These are phyloP conservation scores for Isoetes taiwanensis DNA, from an alignment of 75 land plant species.

Conservation along the genomic window DNA sequence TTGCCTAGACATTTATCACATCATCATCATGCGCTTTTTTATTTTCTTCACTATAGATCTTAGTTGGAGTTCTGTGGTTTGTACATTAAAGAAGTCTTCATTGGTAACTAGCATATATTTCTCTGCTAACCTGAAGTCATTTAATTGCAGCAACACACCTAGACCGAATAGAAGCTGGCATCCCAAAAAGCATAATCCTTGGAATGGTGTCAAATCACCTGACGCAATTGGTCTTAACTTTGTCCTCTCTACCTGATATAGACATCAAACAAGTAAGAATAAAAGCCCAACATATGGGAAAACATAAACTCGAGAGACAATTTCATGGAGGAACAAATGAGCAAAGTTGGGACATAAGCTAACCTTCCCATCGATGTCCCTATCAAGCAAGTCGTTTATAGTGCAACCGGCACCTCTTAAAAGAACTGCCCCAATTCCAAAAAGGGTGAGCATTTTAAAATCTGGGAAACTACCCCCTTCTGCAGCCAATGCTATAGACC, in stretches of 20 bases:
- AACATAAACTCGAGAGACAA: no score
- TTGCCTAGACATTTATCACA: no score
- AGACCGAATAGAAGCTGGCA: constrained; percentile 76
- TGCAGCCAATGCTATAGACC: constrained; percentile 87
- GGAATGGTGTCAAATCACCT: constrained; percentile 67
- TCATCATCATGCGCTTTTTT: no score
- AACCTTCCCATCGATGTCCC: constrained; percentile 83
- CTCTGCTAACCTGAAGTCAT: constrained; percentile 55
- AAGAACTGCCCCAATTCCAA: constrained; percentile 75
- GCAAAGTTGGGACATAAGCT: no score
- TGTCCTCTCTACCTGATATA: constrained; percentile 70
- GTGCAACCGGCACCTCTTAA: constrained; percentile 96
- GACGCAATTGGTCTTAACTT: constrained; percentile 68
- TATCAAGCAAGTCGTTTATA: constrained; percentile 85
- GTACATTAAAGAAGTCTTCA: no score
- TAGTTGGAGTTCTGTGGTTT: no score
- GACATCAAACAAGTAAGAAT: no score
- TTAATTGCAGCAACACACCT: constrained; percentile 86
- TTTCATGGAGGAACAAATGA: no score
- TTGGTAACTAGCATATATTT: no score
- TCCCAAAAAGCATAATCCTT: constrained; percentile 77
- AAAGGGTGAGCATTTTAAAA: constrained; percentile 53
- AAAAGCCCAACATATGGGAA: no score
- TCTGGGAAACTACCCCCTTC: constrained; percentile 62
- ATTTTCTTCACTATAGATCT: no score